phyloP scores from a whole-genome alignment of 1,139 yeast genomes.

The Nematodospora anomalae region DNA sequence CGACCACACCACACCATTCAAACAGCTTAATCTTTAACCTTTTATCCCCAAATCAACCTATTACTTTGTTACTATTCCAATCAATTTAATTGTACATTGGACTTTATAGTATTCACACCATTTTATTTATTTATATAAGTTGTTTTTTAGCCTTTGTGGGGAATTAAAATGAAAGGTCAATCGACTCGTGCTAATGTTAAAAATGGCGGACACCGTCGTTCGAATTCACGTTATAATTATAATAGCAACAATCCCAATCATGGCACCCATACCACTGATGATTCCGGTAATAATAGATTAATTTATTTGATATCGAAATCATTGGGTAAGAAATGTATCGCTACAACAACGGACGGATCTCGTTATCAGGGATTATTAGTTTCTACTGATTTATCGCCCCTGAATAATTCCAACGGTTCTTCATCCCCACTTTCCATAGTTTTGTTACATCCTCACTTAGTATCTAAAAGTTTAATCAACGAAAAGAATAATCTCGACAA shows the following conservation, averaged over 20 bases:
- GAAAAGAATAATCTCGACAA: conserved; percentile 33
- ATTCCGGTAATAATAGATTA: conserved; percentile 42
- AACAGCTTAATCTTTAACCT: neutral
- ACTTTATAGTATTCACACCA: too few relatives aligned
- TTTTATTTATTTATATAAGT: neutral
- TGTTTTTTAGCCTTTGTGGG: conserved; percentile 2
- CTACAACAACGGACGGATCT: conserved; percentile 64
- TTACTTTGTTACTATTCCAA: too few relatives aligned
- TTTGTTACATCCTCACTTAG: conserved; percentile 44
- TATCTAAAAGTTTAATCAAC: conserved; percentile 33
- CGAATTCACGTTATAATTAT: conserved; percentile 21
- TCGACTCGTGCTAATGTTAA: conserved; percentile 21
- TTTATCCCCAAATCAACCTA: too few relatives aligned
- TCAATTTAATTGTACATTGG: neutral
- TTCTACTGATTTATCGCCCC: conserved; percentile 28
- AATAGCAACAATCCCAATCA: conserved; percentile 1
- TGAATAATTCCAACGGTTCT: conserved; percentile 20
- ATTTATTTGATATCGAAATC: conserved; percentile 52
- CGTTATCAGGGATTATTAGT: conserved; percentile 59
- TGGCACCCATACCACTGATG: conserved; percentile 9
- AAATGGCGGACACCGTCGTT: conserved; percentile 28
- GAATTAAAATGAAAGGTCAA: conserved; percentile 25
- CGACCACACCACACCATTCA: neutral
- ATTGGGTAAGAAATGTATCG: conserved; percentile 55
- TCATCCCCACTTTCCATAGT: conserved; percentile 48